Percentiles rank a stretch among this genome's conserved stretches.
Evolutionary conservation across 768 basidiomycete species (phyloP).

Genomic region (Tulasnella sp.): DNA sequence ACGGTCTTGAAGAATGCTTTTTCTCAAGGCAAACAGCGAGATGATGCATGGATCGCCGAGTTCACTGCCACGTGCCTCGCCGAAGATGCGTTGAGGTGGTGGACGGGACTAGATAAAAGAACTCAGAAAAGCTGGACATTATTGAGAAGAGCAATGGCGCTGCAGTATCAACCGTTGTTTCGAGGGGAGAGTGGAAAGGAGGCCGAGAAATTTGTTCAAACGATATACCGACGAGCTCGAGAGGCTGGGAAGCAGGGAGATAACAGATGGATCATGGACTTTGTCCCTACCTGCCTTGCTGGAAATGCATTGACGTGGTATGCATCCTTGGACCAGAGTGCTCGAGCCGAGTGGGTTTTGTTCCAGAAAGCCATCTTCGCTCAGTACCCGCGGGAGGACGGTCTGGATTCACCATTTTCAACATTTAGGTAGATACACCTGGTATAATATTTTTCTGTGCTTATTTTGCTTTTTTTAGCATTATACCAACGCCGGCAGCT

Average conservation of each 20-base stretch:
- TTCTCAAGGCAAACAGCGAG: constrained; percentile 7
- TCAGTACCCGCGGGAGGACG: too few species aligned
- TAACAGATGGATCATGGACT: background rate
- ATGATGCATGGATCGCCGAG: constrained; percentile 8
- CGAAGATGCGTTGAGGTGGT: constrained; percentile 1
- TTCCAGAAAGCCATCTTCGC: background rate
- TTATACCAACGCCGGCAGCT: too few species aligned
- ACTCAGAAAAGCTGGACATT: background rate
- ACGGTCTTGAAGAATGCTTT: background rate
- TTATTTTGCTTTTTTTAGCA: too few species aligned
- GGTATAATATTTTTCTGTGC: too few species aligned
- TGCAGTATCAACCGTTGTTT: background rate
- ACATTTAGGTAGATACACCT: too few species aligned
- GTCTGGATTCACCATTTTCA: too few species aligned
- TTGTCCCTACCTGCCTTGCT: background rate
- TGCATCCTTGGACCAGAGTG: background rate
- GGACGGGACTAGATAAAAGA: background rate
- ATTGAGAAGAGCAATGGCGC: background rate
- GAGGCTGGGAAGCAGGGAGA: background rate
- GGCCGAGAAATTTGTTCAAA: background rate
- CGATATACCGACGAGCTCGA: background rate
- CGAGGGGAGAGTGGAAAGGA: background rate
- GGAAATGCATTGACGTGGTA: background rate
- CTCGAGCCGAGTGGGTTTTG: background rate
- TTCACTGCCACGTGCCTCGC: background rate